These are phyloP conservation scores for Metschnikowia amazonensis DNA, from an alignment of 805 yeast species.

Conservation along the genomic window DNA sequence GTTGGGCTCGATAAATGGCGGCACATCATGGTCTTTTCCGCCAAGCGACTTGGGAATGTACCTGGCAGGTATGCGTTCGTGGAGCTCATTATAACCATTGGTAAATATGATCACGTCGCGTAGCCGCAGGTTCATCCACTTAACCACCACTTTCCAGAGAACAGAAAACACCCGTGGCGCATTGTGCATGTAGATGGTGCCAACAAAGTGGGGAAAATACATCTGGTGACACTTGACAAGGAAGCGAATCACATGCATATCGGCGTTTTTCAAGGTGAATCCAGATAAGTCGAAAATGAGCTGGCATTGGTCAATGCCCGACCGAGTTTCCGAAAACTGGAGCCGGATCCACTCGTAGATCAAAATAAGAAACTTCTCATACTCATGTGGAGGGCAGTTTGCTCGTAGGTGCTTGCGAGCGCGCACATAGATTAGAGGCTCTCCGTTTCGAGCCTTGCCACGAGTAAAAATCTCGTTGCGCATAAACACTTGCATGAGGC, in stretches of 20 bases:
- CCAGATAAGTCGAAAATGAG: conserved; percentile 14
- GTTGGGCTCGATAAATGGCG: conserved; percentile 12
- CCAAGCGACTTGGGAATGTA: conserved; percentile 13
- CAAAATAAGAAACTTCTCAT: conserved; percentile 7
- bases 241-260: conserved; percentile 13
- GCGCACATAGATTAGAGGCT: conserved; percentile 8
- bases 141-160: conserved; percentile 14
- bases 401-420: conserved; percentile 8
- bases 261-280: conserved; percentile 14
- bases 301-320: conserved; percentile 10
- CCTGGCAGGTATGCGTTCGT: conserved; percentile 7
- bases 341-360: conserved; percentile 12
- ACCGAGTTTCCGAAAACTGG: conserved; percentile 6
- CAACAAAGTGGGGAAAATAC: conserved; percentile 14
- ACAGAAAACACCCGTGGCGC: conserved; percentile 12
- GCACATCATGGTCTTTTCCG: conserved; percentile 7
- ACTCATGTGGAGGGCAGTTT: conserved; percentile 10
- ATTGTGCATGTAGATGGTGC: conserved; percentile 11
- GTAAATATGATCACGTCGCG: conserved; percentile 12
- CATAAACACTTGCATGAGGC: conserved; percentile 6
- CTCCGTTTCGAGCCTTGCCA: conserved; percentile 8
- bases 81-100: conserved; percentile 4
- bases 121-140: conserved; percentile 13
- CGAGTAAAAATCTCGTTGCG: conserved; percentile 8
- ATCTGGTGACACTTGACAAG: conserved; percentile 8